phyloP scores from a whole-genome alignment of 352 stramenopile genomes.

The Phytophthora quininea region DNA sequence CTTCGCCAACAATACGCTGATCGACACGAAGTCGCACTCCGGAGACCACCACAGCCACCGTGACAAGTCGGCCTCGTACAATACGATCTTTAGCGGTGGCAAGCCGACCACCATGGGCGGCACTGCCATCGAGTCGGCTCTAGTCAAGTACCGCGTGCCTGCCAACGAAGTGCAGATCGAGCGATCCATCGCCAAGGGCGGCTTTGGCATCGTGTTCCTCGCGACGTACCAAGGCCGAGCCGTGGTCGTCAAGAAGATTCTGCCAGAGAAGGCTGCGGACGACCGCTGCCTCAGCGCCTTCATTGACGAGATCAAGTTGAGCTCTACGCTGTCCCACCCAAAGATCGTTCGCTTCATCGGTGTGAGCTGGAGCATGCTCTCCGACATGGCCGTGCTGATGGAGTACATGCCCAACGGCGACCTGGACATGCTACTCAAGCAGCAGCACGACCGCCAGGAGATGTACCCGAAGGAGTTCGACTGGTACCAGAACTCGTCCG shows the following conservation, averaged over 20 bases:
- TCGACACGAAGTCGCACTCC: constrained; percentile 31
- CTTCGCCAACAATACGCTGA: constrained; percentile 56
- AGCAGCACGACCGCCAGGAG: constrained; percentile 47
- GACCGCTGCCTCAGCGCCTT: constrained; percentile 73
- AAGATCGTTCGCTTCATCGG: constrained; percentile 86
- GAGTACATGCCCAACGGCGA: constrained; percentile 85
- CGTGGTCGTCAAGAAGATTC: constrained; percentile 85
- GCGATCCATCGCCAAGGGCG: constrained; percentile 71
- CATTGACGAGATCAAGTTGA: constrained; percentile 87
- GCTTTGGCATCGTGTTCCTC: constrained; percentile 78
- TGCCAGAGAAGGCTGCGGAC: constrained; percentile 82
- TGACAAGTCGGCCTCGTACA: constrained; percentile 41
- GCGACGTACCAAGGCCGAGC: constrained; percentile 61
- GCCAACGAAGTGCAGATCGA: constrained; percentile 66
- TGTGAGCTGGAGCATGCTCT: constrained; percentile 87
- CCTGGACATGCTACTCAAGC: constrained; percentile 72
- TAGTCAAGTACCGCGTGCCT: constrained; percentile 81
- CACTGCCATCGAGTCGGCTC: constrained; percentile 56
- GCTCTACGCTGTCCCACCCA: constrained; percentile 73
- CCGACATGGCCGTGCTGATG: constrained; percentile 80
- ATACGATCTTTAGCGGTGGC: constrained; percentile 60
- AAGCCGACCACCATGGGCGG: constrained; percentile 65
- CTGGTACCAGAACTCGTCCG: constrained; percentile 66
- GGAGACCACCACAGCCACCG: constrained; percentile 28
- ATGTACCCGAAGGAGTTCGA: constrained; percentile 60